Base-by-base conservation (phyloP, 1,284 basidiomycete species). In the Rhodotorula glutinis region DNA sequence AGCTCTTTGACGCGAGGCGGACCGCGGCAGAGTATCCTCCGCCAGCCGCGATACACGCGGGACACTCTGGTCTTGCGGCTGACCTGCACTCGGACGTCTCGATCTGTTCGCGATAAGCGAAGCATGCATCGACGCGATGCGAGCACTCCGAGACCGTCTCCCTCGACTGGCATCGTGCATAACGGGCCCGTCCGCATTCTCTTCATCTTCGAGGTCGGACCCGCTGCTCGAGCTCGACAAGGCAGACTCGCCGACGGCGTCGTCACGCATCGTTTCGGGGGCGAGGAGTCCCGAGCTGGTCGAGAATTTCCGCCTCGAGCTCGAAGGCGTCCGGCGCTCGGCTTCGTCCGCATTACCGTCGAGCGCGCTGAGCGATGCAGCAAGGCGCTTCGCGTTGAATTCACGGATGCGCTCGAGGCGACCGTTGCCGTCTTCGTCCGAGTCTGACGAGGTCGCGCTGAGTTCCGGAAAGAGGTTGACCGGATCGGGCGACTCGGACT, bases 381-480 rank as follows among this genome's bases (percentile, higher is more conserved):
- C 69, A 33, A 64, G 59, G 5, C 65, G 62, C 14, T 54, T 60
- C 17, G 65, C 46, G 51, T 30, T 46, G 30, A 57, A 51, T n/a
- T 51, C 47, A 23, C 60, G 40, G 1, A 41, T n/a, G 14, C 59
- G 60, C 27, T 47, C 56, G 33, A n/a, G 19, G 10, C 49, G 43
- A 4, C 63, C 33, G 43, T 44, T 7, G 17, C 21, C 60, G 33
- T 59, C 43, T 30, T 71, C 49, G 16, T 51, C 69, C 17, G 69
- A 71, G 13, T 65, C 69, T 25, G 69, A 71, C 38, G 69, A 67
- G 10, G 62, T 64, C 44, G 63, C 59, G 38, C 57, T 60, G 21
- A 65, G 49, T 30, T 65, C 67, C 19, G 56, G 65, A 40, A 60
- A 65, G 52, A 52, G 57, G 13, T 58, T 41, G 4, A 47, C 40